Evolutionary conservation across 805 yeast genomes (phyloP), one percentile per base, ranked within the genome.

Genomic region (Millerago galiae): DNA sequence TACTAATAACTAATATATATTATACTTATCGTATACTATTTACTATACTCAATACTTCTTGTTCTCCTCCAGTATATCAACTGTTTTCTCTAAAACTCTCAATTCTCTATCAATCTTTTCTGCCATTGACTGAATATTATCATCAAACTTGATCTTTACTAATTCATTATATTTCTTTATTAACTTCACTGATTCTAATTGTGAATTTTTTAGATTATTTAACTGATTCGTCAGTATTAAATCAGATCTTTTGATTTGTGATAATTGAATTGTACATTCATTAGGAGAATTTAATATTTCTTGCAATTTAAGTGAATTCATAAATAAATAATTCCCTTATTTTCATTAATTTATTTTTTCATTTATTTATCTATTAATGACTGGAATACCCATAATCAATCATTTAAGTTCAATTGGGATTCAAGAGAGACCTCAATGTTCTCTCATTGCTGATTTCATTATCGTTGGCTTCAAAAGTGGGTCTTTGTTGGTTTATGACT

Each of bases 61-160:
- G 38, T 57, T 56, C 39, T 61, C 66, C 16, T 57, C 51, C 3
- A 73, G 58, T 15, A 68, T 51, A 39, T 59, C 55, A 39, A 72
- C 50, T 0, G 88, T 72, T 34, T 67, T 62, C 55, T 88, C 96
- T 35, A 88, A 59, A 2, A 85, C 77, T 37, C 95, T 62, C 15
- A 89, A 61, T 39, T 81, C 79, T 49, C 82, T 83, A 59, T 88
- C 95, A 3, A 85, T 54, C 13, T 72, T 47, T 56, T 88, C 96
- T 0, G 87, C 79, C 50, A 77, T 68, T 34, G 68, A 66, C 52
- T 79, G 85, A 3, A 75, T 56, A 7, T 21, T 21, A 4, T 21
- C 24, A 21, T 21, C 24, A 21, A 11, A 11, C 13, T 10, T 11
- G 28, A 8, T 26, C 6, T 21, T 15, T 14, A 39, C 8, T 24